Percentiles rank a stretch among this genome's conserved stretches.
Evolutionary conservation across 192 early-diverging fungal genomes (phyloP).

Genomic region (Coemansia sp.): DNA sequence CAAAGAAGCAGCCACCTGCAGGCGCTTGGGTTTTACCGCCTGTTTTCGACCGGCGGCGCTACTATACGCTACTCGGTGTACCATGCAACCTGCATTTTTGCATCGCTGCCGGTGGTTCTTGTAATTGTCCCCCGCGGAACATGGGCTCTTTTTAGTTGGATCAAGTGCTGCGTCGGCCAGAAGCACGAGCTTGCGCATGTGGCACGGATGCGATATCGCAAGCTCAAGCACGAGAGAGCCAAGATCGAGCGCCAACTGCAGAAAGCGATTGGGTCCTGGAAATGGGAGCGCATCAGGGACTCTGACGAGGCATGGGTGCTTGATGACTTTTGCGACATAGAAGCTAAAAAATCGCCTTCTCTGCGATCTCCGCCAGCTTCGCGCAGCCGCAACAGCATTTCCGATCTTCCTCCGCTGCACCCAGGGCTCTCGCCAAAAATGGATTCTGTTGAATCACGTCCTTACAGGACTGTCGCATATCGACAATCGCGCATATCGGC

Average conservation of each 20-base stretch:
- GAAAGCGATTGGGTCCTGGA: constrained; percentile 48
- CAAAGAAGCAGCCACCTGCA: constrained; percentile 18
- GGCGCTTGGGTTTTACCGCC: constrained; percentile 28
- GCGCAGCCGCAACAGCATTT: constrained; percentile 9
- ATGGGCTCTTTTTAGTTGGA: constrained; percentile 50
- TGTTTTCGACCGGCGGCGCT: constrained; percentile 22
- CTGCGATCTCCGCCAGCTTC: neutral
- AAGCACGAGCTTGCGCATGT: constrained; percentile 25
- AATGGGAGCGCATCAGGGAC: constrained; percentile 29
- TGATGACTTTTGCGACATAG: constrained; percentile 7
- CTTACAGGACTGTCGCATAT: constrained; percentile 14
- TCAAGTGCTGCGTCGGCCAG: constrained; percentile 36
- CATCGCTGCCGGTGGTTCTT: constrained; percentile 35
- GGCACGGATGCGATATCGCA: constrained; percentile 17
- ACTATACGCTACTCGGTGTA: constrained; percentile 44
- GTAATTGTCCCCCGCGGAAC: constrained; percentile 42
- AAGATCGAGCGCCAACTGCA: constrained; percentile 33
- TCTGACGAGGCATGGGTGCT: constrained; percentile 11
- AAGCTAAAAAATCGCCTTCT: neutral
- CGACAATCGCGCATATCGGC: constrained; percentile 9
- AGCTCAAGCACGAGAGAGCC: constrained; percentile 23
- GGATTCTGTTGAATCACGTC: neutral
- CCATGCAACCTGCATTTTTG: constrained; percentile 31
- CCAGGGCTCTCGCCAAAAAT: constrained; percentile 21
- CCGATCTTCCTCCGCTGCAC: constrained; percentile 28